Conservation (phyloP, 2,329 filamentous ascomycete species). For the Stagonosporopsis cucurbitacearum region DNA sequence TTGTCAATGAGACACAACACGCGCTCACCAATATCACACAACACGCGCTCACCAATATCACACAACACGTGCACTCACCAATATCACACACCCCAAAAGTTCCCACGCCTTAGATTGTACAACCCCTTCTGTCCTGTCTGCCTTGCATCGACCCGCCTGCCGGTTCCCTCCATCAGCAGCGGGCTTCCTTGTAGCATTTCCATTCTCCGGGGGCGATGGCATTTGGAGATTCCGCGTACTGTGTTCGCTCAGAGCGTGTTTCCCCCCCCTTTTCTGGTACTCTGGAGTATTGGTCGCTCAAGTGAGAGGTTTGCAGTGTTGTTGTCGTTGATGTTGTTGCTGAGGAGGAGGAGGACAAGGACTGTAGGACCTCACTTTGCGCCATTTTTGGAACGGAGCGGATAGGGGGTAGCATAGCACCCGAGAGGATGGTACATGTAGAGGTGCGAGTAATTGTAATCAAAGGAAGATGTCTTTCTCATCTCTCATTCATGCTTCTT, state of each 20-base stretch:
- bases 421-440: slow-evolving; percentile 11
- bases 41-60: too few relatives aligned
- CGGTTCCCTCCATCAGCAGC: slow-evolving; percentile 11
- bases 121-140: slow-evolving; percentile 1
- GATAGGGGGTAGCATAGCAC: neutral
- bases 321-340: neutral
- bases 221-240: slow-evolving; percentile 7
- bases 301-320: neutral
- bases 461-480: slow-evolving; percentile 1
- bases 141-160: slow-evolving; percentile 10
- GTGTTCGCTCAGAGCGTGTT: slow-evolving; percentile 4
- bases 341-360: too few relatives aligned
- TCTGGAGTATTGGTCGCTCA: neutral
- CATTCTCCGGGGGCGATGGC: neutral
- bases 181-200: slow-evolving; percentile 10
- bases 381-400: too few relatives aligned
- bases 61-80: too few relatives aligned
- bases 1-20: too few relatives aligned
- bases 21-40: too few relatives aligned
- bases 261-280: neutral
- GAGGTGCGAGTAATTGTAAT: slow-evolving; percentile 18
- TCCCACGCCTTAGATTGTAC: slow-evolving; percentile 15
- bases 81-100: slow-evolving; percentile 4
- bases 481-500: neutral
- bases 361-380: neutral